Evolutionary conservation across 345 rosid species (phyloP), one percentile per base, ranked within the genome.

Genomic region (Citropsis articulata): DNA sequence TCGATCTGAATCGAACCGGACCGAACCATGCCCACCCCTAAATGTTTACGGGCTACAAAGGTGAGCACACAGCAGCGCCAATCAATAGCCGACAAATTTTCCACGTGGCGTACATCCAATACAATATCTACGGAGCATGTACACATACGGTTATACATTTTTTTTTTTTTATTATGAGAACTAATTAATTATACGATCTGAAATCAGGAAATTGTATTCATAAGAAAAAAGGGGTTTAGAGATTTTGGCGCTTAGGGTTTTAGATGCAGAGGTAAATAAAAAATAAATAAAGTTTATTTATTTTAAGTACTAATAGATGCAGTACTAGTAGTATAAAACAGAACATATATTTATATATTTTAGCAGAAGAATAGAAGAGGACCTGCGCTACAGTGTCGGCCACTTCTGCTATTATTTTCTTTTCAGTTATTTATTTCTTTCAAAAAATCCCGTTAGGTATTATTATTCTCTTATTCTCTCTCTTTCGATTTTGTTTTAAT

Each of bases 231-330:
- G 35, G 66, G 73, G 7, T 66, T 76, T 66, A 66, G 36, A 4
- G 48, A 76, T 30, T 33, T 76, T 35, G 36, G 72, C 57, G 53
- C 57, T 76, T 76, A 76, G 79, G 79, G 79, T 67, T 67, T 76
- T 19, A 53, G 21, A 18, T 16, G 57, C 57, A 18, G 19, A 53
- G 0, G 7, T 53, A 19, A 53, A 53, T 4, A 1, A 53, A 45
- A 45, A 13, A 40, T 2, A 40, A 50, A 48, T 13, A 48, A 10
- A 7, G 4, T 45, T 5, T 4, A 18, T 53, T 53, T 53, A 53
- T 53, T 53, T 53, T 53, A 53, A 53, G 6, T 18, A 53, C 3
- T 9, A 19, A 53, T 19, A 18, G 7, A 53, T 53, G 7, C 0
- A 13, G 50, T 45, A 18, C 7, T 53, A 5, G 57, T 18, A 4